Conservation (phyloP, 768 basidiomycete species). For the Cyathus striatus region DNA sequence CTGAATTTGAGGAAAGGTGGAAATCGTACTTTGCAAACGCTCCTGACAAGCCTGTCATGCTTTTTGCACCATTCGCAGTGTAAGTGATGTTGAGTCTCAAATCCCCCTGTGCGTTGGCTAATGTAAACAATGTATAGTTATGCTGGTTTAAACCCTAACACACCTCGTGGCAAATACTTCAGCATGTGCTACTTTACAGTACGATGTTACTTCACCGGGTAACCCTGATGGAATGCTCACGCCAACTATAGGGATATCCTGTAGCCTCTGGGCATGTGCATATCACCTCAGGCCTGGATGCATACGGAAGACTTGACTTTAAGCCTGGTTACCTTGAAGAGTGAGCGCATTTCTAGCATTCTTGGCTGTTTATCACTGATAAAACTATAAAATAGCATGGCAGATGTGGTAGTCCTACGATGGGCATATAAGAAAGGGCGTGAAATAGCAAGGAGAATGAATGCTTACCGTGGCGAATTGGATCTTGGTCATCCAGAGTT, state of each 20-base stretch:
- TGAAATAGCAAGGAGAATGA: conserved; percentile 53
- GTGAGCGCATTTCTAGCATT: not conserved
- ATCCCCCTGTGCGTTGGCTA: not conserved
- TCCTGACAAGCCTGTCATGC: conserved; percentile 52
- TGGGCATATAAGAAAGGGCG: conserved; percentile 53
- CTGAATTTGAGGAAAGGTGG: conserved; percentile 46
- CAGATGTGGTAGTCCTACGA: conserved; percentile 39
- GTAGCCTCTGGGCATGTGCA: not conserved
- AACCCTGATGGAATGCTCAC: not conserved
- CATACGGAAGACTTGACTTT: not conserved
- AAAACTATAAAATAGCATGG: conserved; percentile 17
- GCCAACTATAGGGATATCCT: not conserved
- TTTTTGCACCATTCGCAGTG: conserved; percentile 36
- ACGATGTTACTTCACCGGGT: not conserved
- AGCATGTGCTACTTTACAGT: not conserved
- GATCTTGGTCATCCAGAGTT: conserved; percentile 29
- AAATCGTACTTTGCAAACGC: conserved; percentile 39
- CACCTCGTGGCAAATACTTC: not conserved
- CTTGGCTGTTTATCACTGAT: not conserved
- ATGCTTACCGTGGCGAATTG: conserved; percentile 33
- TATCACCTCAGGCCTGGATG: not conserved
- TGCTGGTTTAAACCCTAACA: not conserved
- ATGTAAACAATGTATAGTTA: not conserved
- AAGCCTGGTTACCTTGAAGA: not conserved
- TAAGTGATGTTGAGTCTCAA: conserved; percentile 12